A percentile compares a stretch with the other conserved stretches of the same genome.
Conservation (phyloP, 352 stramenopile genomes). For the Nothophytophthora sp. region DNA sequence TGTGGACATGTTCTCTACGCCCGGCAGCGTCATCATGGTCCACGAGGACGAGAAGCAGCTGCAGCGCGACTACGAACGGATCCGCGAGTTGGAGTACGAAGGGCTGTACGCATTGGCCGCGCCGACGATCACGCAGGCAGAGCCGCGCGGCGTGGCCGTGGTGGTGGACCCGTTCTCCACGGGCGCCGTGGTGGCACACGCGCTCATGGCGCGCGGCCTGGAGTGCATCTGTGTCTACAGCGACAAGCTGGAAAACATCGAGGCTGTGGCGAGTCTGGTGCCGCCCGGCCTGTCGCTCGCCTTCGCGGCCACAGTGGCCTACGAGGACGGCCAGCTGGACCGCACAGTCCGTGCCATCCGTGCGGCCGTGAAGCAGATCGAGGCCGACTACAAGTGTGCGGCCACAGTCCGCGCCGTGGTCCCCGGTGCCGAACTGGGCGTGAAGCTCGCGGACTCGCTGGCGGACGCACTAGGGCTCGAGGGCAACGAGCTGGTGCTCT, state of each 20-base stretch:
- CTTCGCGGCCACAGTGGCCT: conserved; percentile 80
- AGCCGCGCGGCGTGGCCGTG: conserved; percentile 76
- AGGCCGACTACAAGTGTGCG: conserved; percentile 26
- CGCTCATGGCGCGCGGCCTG: conserved; percentile 89
- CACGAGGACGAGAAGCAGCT: conserved; percentile 78
- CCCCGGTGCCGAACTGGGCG: conserved; percentile 92
- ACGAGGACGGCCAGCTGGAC: conserved; percentile 46
- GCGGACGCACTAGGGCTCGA: conserved; percentile 83
- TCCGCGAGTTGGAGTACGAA: conserved; percentile 82
- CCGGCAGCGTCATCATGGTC: conserved; percentile 83
- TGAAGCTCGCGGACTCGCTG: conserved; percentile 91
- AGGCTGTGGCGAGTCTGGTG: conserved; percentile 76
- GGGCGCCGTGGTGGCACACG: conserved; percentile 93
- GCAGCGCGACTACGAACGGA: conserved; percentile 77
- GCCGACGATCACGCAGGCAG: conserved; percentile 4
- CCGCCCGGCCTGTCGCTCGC: conserved; percentile 74
- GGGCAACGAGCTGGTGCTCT: conserved; percentile 82
- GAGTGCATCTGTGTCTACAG: conserved; percentile 90
- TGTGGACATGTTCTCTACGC: conserved; percentile 92
- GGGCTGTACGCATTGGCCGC: conserved; percentile 63
- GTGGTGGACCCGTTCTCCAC: conserved; percentile 97
- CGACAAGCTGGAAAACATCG: conserved; percentile 81
- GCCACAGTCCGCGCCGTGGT: conserved; percentile 80
- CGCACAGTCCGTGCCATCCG: conserved; percentile 40
- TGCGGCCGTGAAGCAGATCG: conserved; percentile 50